Evolutionary conservation across 495 filamentous ascomycete species (phyloP), one percentile per base, ranked within the genome.

Genomic region (Penicillium longicatenatum): DNA sequence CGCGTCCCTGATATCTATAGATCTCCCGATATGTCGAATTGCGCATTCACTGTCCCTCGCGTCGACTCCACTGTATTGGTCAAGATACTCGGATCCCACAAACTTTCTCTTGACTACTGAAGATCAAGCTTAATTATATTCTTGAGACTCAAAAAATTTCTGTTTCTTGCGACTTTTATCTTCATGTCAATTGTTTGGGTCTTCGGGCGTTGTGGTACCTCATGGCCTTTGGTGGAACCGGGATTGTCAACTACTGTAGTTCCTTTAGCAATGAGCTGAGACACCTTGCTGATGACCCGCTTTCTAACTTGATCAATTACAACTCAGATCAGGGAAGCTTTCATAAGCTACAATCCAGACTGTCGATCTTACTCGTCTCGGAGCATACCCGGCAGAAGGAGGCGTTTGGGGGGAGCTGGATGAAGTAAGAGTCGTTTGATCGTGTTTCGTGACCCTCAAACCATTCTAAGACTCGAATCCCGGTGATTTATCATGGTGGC

Each of bases 401-500:
- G 46, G 41, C 45, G 39, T 29, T 37, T 12, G 29, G 46, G 17
- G 45, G 35, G 37, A 45, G 21, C 37, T 39, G 37, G 16, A 39
- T 48, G 11, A 30, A 20, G 30, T 26, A 35, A 21, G 35, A 47
- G 52, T 49, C 45, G 21, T n/a, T 50, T 48, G 29, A 31, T 20
- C 7, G n/a, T 59, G 46, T 37, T 44, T 52, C 47, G 42, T 52
- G 48, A 52, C 50, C 54, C 30, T 31, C 39, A 17, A 22, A 48
- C 37, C 17, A 47, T 19, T 22, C 48, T 50, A 11, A 47, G 42
- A 26, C 21, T 45, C 48, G 22, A 49, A 33, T 35, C 50, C 59
- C 58, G 64, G 65, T 65, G 62, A 67, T 67, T 70, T 65, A 62
- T 60, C 46, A 63, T 61, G 37, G 65, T 70, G 70, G 70, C 65